These are phyloP conservation scores for Exophiala sideris DNA, from an alignment of 2,329 filamentous ascomycete genomes.

Conservation along the genomic window DNA sequence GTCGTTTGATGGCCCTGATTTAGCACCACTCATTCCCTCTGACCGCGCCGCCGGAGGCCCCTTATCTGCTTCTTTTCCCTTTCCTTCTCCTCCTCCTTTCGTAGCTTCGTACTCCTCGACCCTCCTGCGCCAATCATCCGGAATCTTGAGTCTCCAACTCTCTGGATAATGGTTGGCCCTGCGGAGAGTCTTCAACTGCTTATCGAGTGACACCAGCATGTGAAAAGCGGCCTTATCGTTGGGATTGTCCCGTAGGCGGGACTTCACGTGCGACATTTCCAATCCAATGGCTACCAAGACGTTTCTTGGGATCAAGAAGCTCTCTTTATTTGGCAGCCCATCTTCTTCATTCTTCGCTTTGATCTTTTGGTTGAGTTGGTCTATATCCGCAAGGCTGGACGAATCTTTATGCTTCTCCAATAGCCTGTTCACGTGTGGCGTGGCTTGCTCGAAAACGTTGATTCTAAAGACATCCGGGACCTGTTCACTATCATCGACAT, in stretches of 20 bases:
- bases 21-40: not conserved
- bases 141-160: not conserved
- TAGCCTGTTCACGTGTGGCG: not conserved
- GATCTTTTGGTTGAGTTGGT: not conserved
- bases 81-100: not conserved
- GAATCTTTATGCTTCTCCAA: slow-evolving; percentile 1
- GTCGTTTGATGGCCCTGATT: not conserved
- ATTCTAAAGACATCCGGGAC: not conserved
- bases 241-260: not conserved
- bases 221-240: not conserved
- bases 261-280: slow-evolving; percentile 1
- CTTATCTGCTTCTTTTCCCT: not conserved
- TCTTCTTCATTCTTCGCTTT: not conserved
- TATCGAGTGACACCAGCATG: not conserved
- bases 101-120: slow-evolving; percentile 1
- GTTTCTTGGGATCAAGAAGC: not conserved
- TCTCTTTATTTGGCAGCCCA: not conserved
- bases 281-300: not conserved
- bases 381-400: not conserved
- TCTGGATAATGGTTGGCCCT: not conserved
- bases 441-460: not conserved
- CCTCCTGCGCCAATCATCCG: not conserved
- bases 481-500: not conserved
- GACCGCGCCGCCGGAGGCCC: not conserved
- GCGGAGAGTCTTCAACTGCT: not conserved